phyloP scores from a whole-genome alignment of 2,329 filamentous ascomycete genomes.

The Arthrobotrys sphaeroides region DNA sequence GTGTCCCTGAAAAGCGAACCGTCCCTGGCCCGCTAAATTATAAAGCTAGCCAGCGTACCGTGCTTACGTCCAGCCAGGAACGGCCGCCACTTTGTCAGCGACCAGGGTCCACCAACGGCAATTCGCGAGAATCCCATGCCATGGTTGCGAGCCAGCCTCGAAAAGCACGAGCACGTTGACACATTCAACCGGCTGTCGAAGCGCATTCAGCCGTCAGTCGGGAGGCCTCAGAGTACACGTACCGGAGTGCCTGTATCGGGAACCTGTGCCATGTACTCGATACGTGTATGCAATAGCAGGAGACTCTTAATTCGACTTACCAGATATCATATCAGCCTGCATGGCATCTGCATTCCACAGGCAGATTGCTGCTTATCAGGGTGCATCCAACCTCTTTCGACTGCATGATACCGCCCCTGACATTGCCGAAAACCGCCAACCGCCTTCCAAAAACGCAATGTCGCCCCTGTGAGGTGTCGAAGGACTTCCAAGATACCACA shows the following conservation, averaged over 20 bases:
- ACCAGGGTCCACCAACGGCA: slow-evolving; percentile 36
- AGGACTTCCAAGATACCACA: neutral
- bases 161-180: neutral
- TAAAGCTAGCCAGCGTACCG: no score
- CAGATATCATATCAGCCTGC: neutral
- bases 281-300: no score
- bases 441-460: slow-evolving; percentile 5
- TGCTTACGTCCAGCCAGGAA: slow-evolving; percentile 1
- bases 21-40: neutral
- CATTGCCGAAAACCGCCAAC: slow-evolving; percentile 3
- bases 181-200: neutral
- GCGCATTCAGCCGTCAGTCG: neutral
- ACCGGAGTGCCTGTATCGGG: no score
- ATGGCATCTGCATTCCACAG: slow-evolving; percentile 28
- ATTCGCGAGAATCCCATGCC: slow-evolving; percentile 29
- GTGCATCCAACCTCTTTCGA: slow-evolving; percentile 4
- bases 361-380: slow-evolving; percentile 46
- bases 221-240: neutral
- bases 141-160: neutral
- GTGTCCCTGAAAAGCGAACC: slow-evolving; percentile 42
- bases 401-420: slow-evolving; percentile 14
- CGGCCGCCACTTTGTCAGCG: slow-evolving; percentile 38
- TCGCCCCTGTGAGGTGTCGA: neutral
- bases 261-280: no score
- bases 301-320: neutral